phyloP scores from a whole-genome alignment of 345 rosid species.

The Syzygium oleosum region DNA sequence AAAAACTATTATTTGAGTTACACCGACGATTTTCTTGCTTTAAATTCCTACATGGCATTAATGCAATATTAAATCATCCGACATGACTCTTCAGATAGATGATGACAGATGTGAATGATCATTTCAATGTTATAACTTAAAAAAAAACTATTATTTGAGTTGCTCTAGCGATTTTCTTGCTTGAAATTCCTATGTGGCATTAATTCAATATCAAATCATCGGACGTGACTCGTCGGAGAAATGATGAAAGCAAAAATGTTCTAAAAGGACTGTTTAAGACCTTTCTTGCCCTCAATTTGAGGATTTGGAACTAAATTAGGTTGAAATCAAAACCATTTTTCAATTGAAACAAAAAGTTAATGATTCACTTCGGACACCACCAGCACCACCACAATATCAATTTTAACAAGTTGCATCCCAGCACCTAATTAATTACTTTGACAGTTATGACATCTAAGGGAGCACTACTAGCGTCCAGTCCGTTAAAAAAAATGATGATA shows the following conservation, averaged over 20 bases:
- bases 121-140: no score
- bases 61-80: not conserved
- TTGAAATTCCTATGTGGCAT: not conserved
- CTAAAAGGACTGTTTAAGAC: not conserved
- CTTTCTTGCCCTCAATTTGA: not conserved
- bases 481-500: not conserved
- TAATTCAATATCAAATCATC: not conserved
- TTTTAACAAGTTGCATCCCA: accelerated
- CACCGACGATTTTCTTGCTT: not conserved
- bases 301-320: not conserved
- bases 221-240: not conserved
- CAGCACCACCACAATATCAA: not conserved
- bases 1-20: not conserved
- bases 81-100: not conserved
- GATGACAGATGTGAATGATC: not conserved
- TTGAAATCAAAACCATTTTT: not conserved
- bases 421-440: not conserved
- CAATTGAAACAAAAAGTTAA: not conserved
- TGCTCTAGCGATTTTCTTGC: not conserved
- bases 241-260: not conserved
- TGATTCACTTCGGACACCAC: not conserved
- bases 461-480: accelerated
- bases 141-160: no score
- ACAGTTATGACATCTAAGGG: accelerated
- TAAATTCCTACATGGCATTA: not conserved